A percentile compares a stretch with the other conserved stretches of the same genome.
Conservation (phyloP, 176 grass and related monocot species). For the Aechmea fasciata region DNA sequence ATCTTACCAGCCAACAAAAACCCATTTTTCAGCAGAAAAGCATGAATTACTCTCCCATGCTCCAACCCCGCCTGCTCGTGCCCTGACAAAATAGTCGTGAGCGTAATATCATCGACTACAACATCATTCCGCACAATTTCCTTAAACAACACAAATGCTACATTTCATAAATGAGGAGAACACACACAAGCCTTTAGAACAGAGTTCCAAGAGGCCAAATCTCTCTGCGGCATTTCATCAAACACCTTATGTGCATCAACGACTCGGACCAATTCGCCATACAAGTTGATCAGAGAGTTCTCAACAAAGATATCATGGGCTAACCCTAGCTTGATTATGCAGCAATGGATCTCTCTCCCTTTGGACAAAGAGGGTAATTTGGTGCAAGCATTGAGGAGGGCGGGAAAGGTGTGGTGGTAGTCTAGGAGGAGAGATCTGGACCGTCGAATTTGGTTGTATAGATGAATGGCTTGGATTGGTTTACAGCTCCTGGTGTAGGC, state of each 20-base stretch:
- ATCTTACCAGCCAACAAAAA: neutral
- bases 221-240: neutral
- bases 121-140: neutral
- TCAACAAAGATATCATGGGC: neutral
- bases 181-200: neutral
- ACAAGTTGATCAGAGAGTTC: neutral
- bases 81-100: neutral
- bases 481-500: neutral
- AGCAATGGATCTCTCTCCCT: neutral
- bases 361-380: neutral
- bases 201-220: neutral
- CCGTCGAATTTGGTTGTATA: neutral
- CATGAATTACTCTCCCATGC: constrained; percentile 1
- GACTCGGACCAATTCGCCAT: neutral
- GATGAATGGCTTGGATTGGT: neutral
- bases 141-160: neutral
- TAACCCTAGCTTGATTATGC: neutral
- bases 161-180: neutral
- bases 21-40: neutral
- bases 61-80: neutral
- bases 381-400: constrained; percentile 1
- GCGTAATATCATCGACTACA: neutral
- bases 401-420: neutral
- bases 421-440: neutral
- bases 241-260: neutral